Evolutionary conservation across 345 rosid genomes (phyloP).

Genomic region (Populus tremula): DNA sequence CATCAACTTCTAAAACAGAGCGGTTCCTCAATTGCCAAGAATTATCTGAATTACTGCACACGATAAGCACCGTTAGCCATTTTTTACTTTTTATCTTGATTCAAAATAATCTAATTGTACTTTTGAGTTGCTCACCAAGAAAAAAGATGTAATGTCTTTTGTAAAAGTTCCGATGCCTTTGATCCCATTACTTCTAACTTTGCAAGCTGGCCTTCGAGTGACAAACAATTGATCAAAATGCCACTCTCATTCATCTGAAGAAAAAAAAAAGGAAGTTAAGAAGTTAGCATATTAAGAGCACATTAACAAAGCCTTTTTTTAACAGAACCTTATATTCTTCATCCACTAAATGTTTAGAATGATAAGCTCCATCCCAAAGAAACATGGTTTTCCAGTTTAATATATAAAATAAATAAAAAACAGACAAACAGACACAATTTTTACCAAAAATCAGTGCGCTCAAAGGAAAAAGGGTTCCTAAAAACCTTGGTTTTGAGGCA

Average conservation of each 20-base stretch:
- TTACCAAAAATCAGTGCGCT: background rate
- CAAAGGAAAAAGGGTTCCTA: background rate
- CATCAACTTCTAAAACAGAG: slow-evolving; percentile 32
- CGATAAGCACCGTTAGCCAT: slow-evolving; percentile 19
- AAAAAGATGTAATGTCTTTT: slow-evolving; percentile 47
- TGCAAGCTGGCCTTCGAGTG: slow-evolving; percentile 77
- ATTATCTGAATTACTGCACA: slow-evolving; percentile 41
- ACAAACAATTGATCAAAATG: slow-evolving; percentile 46
- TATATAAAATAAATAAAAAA: background rate
- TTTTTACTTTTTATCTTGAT: slow-evolving; percentile 7
- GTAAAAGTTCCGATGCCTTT: slow-evolving; percentile 66
- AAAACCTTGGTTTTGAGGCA: background rate
- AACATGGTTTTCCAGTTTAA: background rate
- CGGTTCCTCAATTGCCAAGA: slow-evolving; percentile 37
- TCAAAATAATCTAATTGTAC: background rate
- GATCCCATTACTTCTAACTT: slow-evolving; percentile 72
- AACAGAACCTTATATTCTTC: background rate
- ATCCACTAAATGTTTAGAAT: background rate
- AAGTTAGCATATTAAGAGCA: background rate
- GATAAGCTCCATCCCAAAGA: background rate
- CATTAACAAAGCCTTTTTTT: background rate
- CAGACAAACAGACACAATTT: background rate
- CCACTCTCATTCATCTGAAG: slow-evolving; percentile 57
- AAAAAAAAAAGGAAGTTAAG: slow-evolving; percentile 3
- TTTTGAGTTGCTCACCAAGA: slow-evolving; percentile 46